Evolutionary conservation across 805 yeast genomes (phyloP), one percentile per base, ranked within the genome.

Genomic region (Yarrowia sp.): DNA sequence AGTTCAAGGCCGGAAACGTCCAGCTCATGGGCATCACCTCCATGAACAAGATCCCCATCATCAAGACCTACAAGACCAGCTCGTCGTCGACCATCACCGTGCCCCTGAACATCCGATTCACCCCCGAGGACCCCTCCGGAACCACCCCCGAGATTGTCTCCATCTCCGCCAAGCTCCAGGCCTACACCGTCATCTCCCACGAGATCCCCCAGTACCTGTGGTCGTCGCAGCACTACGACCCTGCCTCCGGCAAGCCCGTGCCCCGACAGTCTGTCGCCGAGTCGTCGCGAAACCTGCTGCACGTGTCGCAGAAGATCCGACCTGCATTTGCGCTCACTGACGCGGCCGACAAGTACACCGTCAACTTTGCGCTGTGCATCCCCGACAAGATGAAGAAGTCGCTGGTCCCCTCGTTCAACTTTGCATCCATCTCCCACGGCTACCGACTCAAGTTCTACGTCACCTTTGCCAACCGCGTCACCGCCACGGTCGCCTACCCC

Each of bases 141-240:
- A 41, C 61, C 22, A 56, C 61, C 16, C 61, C 61, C 29, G 55
- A 38, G 55, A 31, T 56, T 24, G 61, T 56, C 7, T 35, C 61
- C 58, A 51, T 51, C 18, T 51, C 58, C 14, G 58, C 58, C 31
- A 51, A 51, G 32, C 58, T 51, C 24, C 58, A 51, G 58, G 58
- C 58, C 13, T 35, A 22, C 58, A 51, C 58, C 6, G 58, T 51
- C 42, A 51, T 51, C 32, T 51, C 58, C 14, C 58, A 51, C 18
- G 58, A 51, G 58, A 51, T 51, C 24, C 58, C 58, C 22, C 58
- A 51, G 58, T 51, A 51, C 42, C 42, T 51, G 58, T 51, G 58
- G 58, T 51, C 58, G 22, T 51, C 58, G 13, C 58, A 51, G 58
- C 58, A 51, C 42, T 51, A 51, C 58, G 58, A 51, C 6, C 58